Percentiles rank a stretch among this genome's conserved stretches.
Conservation (phyloP, 2,329 filamentous ascomycete species). For the Pseudocercospora vitis region DNA sequence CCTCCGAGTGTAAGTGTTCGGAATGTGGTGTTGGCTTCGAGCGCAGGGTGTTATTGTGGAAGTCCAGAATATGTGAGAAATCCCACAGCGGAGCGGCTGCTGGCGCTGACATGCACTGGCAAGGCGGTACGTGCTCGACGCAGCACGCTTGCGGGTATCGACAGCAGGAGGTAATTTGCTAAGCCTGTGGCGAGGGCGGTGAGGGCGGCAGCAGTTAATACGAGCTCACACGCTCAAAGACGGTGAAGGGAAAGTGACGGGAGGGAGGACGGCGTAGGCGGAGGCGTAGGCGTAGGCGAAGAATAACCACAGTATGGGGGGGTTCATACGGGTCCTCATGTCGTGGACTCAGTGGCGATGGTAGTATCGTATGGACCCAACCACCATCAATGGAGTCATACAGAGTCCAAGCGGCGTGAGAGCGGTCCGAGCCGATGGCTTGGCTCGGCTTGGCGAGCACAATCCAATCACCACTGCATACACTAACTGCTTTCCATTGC, state of each 20-base stretch:
- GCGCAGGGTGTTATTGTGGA: conserved; percentile 39
- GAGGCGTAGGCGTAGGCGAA: not conserved
- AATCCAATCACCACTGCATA: no score
- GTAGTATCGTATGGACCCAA: not conserved
- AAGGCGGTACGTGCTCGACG: conserved; percentile 16
- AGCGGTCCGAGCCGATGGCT: no score
- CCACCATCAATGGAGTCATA: conserved; percentile 7
- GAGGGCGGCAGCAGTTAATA: not conserved
- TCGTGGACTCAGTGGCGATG: not conserved
- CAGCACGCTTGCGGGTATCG: conserved; percentile 15
- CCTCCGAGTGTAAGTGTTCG: not conserved
- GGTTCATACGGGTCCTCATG: not conserved
- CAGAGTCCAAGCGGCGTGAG: conserved; percentile 5
- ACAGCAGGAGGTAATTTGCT: not conserved
- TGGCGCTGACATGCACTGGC: conserved; percentile 34
- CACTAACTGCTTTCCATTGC: conserved; percentile 2
- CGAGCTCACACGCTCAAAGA: not conserved
- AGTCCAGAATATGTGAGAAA: conserved; percentile 47
- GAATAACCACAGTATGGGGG: not conserved
- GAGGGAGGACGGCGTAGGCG: no score
- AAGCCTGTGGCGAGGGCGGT: conserved; percentile 3
- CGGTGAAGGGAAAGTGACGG: not conserved
- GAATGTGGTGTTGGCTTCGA: conserved; percentile 10
- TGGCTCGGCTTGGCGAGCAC: no score
- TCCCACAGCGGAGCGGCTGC: conserved; percentile 46